Evolutionary conservation across 2,329 filamentous ascomycete genomes (phyloP).

Genomic region (Ophiostoma novo-ulmi): DNA sequence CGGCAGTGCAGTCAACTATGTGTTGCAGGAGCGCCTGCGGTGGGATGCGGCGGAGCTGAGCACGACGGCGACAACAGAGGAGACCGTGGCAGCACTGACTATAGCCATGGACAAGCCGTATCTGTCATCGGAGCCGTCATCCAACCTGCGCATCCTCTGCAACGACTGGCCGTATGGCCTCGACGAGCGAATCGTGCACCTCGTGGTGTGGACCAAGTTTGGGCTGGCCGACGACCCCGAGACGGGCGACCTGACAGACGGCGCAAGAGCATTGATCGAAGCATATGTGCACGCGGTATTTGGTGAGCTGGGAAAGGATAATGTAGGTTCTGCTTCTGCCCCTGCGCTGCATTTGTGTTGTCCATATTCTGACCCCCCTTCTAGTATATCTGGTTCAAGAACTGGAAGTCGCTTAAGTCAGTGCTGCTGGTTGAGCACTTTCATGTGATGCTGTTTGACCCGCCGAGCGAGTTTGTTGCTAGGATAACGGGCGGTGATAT

Average conservation of each 20-base stretch:
- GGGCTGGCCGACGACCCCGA: slow-evolving; percentile 61
- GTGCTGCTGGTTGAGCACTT: slow-evolving; percentile 88
- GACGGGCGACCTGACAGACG: slow-evolving; percentile 62
- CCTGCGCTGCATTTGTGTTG: background rate
- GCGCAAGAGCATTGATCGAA: slow-evolving; percentile 61
- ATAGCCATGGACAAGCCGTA: background rate
- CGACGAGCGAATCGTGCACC: slow-evolving; percentile 69
- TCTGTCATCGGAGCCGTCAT: slow-evolving; percentile 31
- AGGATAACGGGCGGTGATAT: slow-evolving; percentile 70
- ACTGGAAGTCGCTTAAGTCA: slow-evolving; percentile 80
- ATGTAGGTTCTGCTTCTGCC: slow-evolving; percentile 41
- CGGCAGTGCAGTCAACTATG: slow-evolving; percentile 73
- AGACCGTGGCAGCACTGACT: slow-evolving; percentile 40
- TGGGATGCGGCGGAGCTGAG: slow-evolving; percentile 53
- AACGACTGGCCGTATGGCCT: slow-evolving; percentile 97
- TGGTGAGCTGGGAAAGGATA: slow-evolving; percentile 46
- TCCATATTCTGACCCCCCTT: background rate
- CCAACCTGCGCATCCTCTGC: slow-evolving; percentile 50
- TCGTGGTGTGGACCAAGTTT: slow-evolving; percentile 94
- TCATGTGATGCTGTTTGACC: slow-evolving; percentile 83
- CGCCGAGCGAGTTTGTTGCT: slow-evolving; percentile 63
- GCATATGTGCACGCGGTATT: slow-evolving; percentile 66
- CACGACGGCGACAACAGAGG: slow-evolving; percentile 4
- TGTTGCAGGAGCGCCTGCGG: slow-evolving; percentile 62
- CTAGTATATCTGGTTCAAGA: slow-evolving; percentile 71